Percentiles rank a stretch among this genome's conserved stretches.
Evolutionary conservation across 352 stramenopile species (phyloP).

Genomic region (Thalassiosira sp.): DNA sequence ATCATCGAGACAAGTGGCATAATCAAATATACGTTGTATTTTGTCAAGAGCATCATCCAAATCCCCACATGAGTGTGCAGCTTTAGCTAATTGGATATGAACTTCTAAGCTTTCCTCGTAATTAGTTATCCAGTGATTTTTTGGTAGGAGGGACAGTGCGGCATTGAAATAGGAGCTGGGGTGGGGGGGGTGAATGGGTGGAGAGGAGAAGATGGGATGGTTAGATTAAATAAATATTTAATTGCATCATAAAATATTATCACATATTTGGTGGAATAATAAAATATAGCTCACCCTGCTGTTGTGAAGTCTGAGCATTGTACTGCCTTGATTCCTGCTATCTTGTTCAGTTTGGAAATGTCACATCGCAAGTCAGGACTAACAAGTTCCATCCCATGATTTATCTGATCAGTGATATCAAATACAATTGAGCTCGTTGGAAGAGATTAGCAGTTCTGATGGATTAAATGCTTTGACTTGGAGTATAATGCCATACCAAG

Average conservation of each 20-base stretch:
- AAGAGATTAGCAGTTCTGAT: no score
- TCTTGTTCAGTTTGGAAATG: constrained; percentile 26
- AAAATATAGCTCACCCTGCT: no score
- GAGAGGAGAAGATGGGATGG: no score
- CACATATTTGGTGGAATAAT: no score
- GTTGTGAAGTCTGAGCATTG: constrained; percentile 7
- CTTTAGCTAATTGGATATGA: neutral
- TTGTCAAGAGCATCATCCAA: neutral
- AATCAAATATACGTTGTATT: constrained; percentile 10
- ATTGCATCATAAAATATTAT: no score
- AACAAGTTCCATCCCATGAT: neutral
- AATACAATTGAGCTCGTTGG: no score
- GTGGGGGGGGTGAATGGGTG: no score
- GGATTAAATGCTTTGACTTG: no score
- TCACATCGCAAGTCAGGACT: constrained; percentile 2
- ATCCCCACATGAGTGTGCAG: neutral
- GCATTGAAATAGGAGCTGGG: constrained; percentile 10
- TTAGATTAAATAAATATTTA: no score
- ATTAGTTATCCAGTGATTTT: constrained; percentile 24
- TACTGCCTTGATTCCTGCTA: constrained; percentile 17
- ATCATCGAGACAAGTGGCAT: constrained; percentile 20
- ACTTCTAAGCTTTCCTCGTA: constrained; percentile 23
- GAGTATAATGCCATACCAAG: no score
- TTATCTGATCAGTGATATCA: constrained; percentile 49
- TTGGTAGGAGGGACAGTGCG: constrained; percentile 28